These are phyloP conservation scores for Didymella sp. DNA, from an alignment of 2,329 filamentous ascomycete genomes.

Conservation along the genomic window DNA sequence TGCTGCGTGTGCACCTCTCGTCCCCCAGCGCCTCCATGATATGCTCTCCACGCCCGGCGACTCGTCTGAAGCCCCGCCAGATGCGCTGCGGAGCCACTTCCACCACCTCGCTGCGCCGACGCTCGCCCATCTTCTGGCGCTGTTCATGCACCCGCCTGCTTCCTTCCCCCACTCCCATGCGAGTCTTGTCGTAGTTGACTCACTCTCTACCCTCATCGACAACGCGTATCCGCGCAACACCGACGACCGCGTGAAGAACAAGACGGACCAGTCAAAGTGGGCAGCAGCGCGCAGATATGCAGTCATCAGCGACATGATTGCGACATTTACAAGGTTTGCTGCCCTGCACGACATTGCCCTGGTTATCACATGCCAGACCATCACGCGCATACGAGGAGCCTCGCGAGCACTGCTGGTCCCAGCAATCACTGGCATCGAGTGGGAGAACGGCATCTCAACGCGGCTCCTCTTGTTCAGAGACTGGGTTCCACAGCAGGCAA, in stretches of 20 bases:
- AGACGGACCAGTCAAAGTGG: slow-evolving; percentile 56
- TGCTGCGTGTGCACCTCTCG: slow-evolving; percentile 61
- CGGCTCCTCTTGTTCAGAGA: slow-evolving; percentile 82
- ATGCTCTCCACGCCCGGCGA: slow-evolving; percentile 48
- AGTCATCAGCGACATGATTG: slow-evolving; percentile 71
- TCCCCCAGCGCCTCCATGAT: slow-evolving; percentile 56
- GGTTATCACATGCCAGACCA: slow-evolving; percentile 78
- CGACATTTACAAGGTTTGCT: slow-evolving; percentile 72
- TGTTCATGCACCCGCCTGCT: slow-evolving; percentile 72
- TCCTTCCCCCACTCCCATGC: slow-evolving; percentile 68
- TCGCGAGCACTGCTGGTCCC: slow-evolving; percentile 74
- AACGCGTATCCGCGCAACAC: slow-evolving; percentile 72
- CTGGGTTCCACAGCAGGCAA: slow-evolving; percentile 53
- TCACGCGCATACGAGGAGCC: slow-evolving; percentile 76
- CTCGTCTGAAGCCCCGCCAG: slow-evolving; percentile 25
- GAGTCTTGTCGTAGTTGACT: slow-evolving; percentile 77
- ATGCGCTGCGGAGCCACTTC: slow-evolving; percentile 59
- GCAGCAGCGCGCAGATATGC: slow-evolving; percentile 60
- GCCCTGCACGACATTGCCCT: slow-evolving; percentile 75
- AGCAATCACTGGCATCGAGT: slow-evolving; percentile 75
- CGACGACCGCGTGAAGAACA: slow-evolving; percentile 53
- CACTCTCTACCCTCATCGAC: slow-evolving; percentile 77
- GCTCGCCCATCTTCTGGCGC: slow-evolving; percentile 71
- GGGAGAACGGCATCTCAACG: slow-evolving; percentile 79
- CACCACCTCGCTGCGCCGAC: slow-evolving; percentile 68